Conservation (phyloP, 306 rosid genomes). For the Crataegus laevigata region DNA sequence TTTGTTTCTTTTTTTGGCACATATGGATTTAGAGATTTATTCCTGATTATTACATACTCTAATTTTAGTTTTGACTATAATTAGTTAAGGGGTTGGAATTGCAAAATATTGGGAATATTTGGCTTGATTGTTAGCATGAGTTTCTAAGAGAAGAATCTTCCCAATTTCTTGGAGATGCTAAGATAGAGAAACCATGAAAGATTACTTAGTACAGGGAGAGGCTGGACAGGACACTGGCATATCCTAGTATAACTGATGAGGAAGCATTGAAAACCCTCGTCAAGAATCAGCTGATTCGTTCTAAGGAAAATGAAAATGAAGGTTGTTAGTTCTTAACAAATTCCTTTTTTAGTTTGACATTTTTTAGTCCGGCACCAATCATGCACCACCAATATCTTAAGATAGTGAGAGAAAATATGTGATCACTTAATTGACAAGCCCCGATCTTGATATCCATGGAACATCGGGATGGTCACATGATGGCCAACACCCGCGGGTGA, state of each 20-base stretch:
- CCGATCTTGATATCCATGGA: too few relatives aligned
- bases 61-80: not conserved
- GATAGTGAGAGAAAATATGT: too few relatives aligned
- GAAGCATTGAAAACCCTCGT: conserved; percentile 54
- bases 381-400: not conserved
- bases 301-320: conserved; percentile 36
- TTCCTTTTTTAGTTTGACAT: not conserved
- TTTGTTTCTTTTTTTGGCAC: not conserved
- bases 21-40: not conserved
- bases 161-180: conserved; percentile 24
- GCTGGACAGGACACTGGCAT: conserved; percentile 62
- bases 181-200: conserved; percentile 53
- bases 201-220: conserved; percentile 72
- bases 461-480: too few relatives aligned
- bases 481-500: too few relatives aligned
- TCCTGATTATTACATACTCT: not conserved
- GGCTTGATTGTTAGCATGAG: conserved; percentile 1
- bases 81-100: conserved; percentile 7
- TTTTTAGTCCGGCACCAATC: not conserved
- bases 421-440: too few relatives aligned
- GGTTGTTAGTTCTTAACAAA: conserved; percentile 31
- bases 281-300: conserved; percentile 43
- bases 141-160: conserved; percentile 18
- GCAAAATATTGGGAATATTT: conserved; percentile 6
- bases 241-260: conserved; percentile 50